Evolutionary conservation across 1,284 basidiomycete species (phyloP).

Genomic region (Cystobasidium pallidum): DNA sequence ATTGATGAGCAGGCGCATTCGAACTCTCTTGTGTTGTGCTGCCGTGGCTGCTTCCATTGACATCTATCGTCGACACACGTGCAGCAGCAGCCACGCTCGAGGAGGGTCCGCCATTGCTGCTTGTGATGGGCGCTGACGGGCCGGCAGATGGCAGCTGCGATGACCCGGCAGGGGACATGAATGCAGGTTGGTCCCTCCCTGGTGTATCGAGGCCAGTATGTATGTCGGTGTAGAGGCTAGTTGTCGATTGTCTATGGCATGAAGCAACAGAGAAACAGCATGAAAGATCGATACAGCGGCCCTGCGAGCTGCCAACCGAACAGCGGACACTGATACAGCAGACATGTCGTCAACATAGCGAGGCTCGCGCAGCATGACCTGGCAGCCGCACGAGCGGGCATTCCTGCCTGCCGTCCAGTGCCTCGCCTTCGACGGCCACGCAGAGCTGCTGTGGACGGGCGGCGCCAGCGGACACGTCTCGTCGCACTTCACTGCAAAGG

Average conservation of each 20-base stretch:
- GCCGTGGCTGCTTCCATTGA: constrained; percentile 12
- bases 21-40: constrained; percentile 22
- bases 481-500: constrained; percentile 69
- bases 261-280: background rate
- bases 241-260: background rate
- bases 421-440: constrained; percentile 84
- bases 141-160: constrained; percentile 27
- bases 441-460: constrained; percentile 87
- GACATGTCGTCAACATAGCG: background rate
- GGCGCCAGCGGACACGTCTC: constrained; percentile 71
- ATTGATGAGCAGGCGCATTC: background rate
- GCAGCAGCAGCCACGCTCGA: constrained; percentile 7
- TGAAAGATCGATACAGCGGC: background rate
- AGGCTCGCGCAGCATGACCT: constrained; percentile 12
- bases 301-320: background rate
- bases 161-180: constrained; percentile 25
- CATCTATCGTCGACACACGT: constrained; percentile 9
- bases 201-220: background rate
- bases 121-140: background rate
- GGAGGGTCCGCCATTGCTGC: background rate
- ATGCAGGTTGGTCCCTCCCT: background rate
- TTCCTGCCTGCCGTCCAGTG: constrained; percentile 33
- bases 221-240: background rate
- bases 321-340: background rate
- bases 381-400: constrained; percentile 24